Percentiles rank a stretch among this genome's conserved stretches.
Conservation (phyloP, 306 rosid species). For the Alnus rubra region DNA sequence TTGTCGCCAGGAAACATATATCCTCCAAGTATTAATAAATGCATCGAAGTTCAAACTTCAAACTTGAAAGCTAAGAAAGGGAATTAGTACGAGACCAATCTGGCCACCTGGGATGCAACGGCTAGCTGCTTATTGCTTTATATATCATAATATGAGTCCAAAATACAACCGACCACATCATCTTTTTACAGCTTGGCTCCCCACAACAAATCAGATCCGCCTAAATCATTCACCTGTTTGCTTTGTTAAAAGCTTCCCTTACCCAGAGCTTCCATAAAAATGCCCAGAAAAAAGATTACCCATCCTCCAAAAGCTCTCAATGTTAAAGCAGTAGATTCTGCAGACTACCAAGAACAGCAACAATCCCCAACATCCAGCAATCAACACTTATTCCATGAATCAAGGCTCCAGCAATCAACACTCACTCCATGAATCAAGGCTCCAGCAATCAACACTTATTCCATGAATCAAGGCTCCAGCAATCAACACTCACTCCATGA, state of each 20-base stretch:
- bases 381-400: too few species aligned
- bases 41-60: background rate
- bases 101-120: constrained; percentile 42
- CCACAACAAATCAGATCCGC: constrained; percentile 22
- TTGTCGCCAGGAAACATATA: too few species aligned
- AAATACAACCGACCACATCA: constrained; percentile 51
- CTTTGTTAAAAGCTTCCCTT: constrained; percentile 32
- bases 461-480: too few species aligned
- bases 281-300: too few species aligned
- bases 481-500: constrained; percentile 32
- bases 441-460: too few species aligned
- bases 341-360: too few species aligned
- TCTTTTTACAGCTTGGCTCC: constrained; percentile 58
- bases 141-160: constrained; percentile 3
- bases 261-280: too few species aligned
- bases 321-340: too few species aligned
- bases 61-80: constrained; percentile 4
- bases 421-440: too few species aligned
- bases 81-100: constrained; percentile 1
- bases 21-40: background rate
- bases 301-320: too few species aligned
- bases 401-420: too few species aligned
- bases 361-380: too few species aligned
- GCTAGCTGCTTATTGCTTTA: constrained; percentile 46
- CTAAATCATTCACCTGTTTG: constrained; percentile 32